Evolutionary conservation across 805 yeast genomes (phyloP).

Genomic region (Schizosaccharomyces cryophilus): DNA sequence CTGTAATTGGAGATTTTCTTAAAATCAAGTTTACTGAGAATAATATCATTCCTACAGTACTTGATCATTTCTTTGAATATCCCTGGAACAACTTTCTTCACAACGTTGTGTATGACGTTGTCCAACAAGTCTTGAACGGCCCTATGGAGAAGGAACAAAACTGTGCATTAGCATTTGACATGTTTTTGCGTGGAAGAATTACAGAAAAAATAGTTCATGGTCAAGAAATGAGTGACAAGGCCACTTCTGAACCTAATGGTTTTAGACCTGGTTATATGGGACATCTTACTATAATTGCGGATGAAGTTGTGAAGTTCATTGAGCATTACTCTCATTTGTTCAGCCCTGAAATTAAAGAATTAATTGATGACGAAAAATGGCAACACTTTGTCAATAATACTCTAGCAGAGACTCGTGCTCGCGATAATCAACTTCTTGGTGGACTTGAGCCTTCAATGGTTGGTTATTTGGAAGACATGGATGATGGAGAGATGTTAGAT

Average conservation of each 20-base stretch:
- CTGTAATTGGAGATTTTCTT: slow-evolving; percentile 68
- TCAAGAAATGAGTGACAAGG: slow-evolving; percentile 31
- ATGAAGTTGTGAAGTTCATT: slow-evolving; percentile 75
- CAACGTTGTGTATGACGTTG: slow-evolving; percentile 86
- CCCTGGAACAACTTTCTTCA: slow-evolving; percentile 97
- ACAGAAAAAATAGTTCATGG: slow-evolving; percentile 37
- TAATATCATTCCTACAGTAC: slow-evolving; percentile 7
- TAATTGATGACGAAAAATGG: slow-evolving; percentile 35
- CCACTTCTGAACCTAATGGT: slow-evolving; percentile 28
- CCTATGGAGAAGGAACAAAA: slow-evolving; percentile 66
- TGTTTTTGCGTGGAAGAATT: slow-evolving; percentile 39
- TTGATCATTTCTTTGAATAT: slow-evolving; percentile 41
- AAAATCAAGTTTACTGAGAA: slow-evolving; percentile 60
- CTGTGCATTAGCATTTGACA: slow-evolving; percentile 45
- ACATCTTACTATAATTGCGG: slow-evolving; percentile 80
- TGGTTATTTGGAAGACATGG: slow-evolving; percentile 5
- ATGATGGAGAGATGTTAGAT: slow-evolving; percentile 14
- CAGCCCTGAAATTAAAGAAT: slow-evolving; percentile 27
- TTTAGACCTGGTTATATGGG: slow-evolving; percentile 87
- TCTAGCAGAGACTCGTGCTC: slow-evolving; percentile 70
- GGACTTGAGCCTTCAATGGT: slow-evolving; percentile 28
- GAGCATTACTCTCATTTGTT: slow-evolving; percentile 32
- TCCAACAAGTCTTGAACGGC: slow-evolving; percentile 85
- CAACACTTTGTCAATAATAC: slow-evolving; percentile 58
- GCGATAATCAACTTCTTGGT: slow-evolving; percentile 81